Base-by-base conservation (phyloP, 1,139 yeast species). In the Pichia sp. region DNA sequence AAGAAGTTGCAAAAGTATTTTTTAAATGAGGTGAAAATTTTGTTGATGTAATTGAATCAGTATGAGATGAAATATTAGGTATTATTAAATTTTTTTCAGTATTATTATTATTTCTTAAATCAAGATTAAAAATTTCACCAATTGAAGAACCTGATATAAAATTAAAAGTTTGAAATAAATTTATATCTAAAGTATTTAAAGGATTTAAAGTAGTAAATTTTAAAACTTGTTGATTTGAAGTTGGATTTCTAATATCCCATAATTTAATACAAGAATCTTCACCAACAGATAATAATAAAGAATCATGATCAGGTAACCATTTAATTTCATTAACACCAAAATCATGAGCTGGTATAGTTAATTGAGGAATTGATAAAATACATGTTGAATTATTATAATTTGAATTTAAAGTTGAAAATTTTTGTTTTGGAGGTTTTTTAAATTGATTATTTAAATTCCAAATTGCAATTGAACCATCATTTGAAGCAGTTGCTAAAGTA, bases 1-100 rank as follows among this genome's bases (percentile, higher is more conserved):
- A 86, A 0, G 85, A 81, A 1, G 89, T 74, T 0, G 89, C 95
- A 25, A 92, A 60, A 1, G 88, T 66, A 3, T 80, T 71, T 32
- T 75, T 75, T 40, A 67, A 65, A 38, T 68, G 72, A 0, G 92
- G 92, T 53, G 87, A 87, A 95, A 96, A 92, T 59, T 84, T 79
- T 10, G 88, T 64, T 31, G 81, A 73, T 0, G 95, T 83, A 7
- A 89, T 74, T 1, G 86, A 71, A 28, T 75, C 84, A 0, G 69
- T 58, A 54, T 86, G 95, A 29, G 81, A 82, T 7, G 45, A 54
- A 28, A 25, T 41, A 5, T 44, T 34, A 18, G 18, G 18, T 18
- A 18, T 18, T 18, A 18, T 18, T 18, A 18, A 18, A 18, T 18
- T 18, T 18, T 18, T 18, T 18, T 18, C 18, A 18, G 18, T 18